A percentile compares a stretch with the other conserved stretches of the same genome.
Evolutionary conservation across 345 rosid genomes (phyloP).

Genomic region (Hibiscus syriacus): DNA sequence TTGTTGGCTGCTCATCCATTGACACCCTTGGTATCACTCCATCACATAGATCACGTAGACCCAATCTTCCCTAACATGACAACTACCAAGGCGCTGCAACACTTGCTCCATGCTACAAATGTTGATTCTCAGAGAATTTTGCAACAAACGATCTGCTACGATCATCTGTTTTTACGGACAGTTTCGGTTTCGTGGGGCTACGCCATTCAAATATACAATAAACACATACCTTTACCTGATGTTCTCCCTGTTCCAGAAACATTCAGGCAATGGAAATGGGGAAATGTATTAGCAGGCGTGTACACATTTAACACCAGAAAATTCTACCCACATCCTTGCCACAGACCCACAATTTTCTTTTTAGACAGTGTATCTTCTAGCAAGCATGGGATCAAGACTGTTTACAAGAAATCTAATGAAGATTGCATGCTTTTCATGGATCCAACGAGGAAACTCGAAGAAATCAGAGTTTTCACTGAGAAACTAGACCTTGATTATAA

Average conservation of each 20-base stretch:
- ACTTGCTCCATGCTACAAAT: slow-evolving; percentile 42
- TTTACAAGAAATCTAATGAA: slow-evolving; percentile 39
- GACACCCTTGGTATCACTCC: slow-evolving; percentile 67
- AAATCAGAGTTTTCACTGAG: too few species aligned
- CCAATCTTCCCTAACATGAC: slow-evolving; percentile 79
- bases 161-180: slow-evolving; percentile 68
- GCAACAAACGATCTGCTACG: slow-evolving; percentile 75
- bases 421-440: slow-evolving; percentile 37
- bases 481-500: slow-evolving; percentile 42
- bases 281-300: slow-evolving; percentile 19
- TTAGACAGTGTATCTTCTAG: slow-evolving; percentile 29
- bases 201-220: slow-evolving; percentile 51
- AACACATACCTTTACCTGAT: slow-evolving; percentile 36
- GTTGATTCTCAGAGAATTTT: slow-evolving; percentile 60
- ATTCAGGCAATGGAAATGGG: slow-evolving; percentile 56
- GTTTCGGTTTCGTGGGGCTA: slow-evolving; percentile 83
- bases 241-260: slow-evolving; percentile 48
- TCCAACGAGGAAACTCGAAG: slow-evolving; percentile 52
- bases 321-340: slow-evolving; percentile 53
- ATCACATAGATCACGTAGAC: slow-evolving; percentile 49
- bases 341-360: slow-evolving; percentile 60
- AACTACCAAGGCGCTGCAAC: slow-evolving; percentile 33
- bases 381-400: slow-evolving; percentile 24
- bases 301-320: slow-evolving; percentile 55
- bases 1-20: slow-evolving; percentile 67